Evolutionary conservation across 2,329 filamentous ascomycete genomes (phyloP).

Genomic region (Nigrospora osmanthi): DNA sequence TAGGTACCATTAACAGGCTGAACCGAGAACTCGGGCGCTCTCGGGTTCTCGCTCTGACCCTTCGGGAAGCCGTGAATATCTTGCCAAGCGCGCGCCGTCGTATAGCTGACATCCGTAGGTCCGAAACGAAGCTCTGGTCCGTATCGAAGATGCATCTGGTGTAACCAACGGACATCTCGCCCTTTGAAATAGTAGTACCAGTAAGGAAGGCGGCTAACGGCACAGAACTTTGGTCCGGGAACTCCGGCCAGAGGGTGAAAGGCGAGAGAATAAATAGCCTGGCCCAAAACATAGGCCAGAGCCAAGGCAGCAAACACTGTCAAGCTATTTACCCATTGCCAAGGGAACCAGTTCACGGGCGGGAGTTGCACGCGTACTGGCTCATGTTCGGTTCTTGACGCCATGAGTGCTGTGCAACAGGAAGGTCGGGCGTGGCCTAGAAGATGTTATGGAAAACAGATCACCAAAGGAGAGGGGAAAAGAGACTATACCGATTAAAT

Average conservation of each 20-base stretch:
- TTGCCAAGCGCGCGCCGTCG: conserved; percentile 11
- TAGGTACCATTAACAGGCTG: conserved; percentile 12
- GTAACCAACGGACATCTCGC: conserved; percentile 12
- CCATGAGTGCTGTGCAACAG: too few relatives aligned
- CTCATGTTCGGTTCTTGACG: too few relatives aligned
- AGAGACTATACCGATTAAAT: too few relatives aligned
- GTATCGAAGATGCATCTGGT: conserved; percentile 10
- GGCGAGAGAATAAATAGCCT: conserved; percentile 11
- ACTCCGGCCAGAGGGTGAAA: conserved; percentile 13
- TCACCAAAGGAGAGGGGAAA: too few relatives aligned
- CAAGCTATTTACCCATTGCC: neutral
- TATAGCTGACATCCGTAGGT: conserved; percentile 12
- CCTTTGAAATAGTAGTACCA: conserved; percentile 11
- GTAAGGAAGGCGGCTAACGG: conserved; percentile 13
- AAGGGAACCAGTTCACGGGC: too few relatives aligned
- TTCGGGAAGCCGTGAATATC: conserved; percentile 10
- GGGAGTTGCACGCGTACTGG: too few relatives aligned
- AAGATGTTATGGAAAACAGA: too few relatives aligned
- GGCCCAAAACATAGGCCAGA: conserved; percentile 1
- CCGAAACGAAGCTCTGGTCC: conserved; percentile 12
- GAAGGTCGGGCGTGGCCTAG: too few relatives aligned
- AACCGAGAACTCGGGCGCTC: conserved; percentile 7
- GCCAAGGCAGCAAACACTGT: neutral
- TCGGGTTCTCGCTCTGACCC: neutral
- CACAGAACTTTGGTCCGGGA: conserved; percentile 11